Base-by-base conservation (phyloP, 2,329 filamentous ascomycete genomes). In the Talaromyces atroroseus region DNA sequence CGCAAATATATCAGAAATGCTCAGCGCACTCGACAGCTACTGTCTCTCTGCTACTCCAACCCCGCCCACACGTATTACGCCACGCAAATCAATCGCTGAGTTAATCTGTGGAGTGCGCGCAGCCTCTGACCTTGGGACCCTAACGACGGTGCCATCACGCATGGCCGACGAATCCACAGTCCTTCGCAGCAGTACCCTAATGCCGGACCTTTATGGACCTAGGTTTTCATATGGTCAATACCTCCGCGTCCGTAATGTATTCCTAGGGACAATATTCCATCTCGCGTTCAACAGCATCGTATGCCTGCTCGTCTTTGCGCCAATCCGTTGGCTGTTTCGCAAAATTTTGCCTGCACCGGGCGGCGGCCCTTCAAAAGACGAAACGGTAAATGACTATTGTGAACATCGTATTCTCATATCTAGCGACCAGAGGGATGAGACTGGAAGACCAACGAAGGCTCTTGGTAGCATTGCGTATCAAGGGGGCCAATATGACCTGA, bases 201-300 rank as follows among this genome's bases (percentile, higher is more conserved):
- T 81, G 58, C 78, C 78, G 11, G 74, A 76, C n/a, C 73, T 79
- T 40, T 86, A 86, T 63, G 83, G 82, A 0, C 74, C 76, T 1
- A 75, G 76, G 11, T 86, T 87, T 72, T 73, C 76, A 56, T 82
- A 84, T 66, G 76, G 74, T 49, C 79, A 83, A 61, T 84, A 81
- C 63, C 75, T 80, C 66, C 76, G 75, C 23, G 79, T 80, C 4
- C 75, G 76, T 21, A 81, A 77, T 54, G 62, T 72, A 0, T 57
- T 84, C 20, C 63, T 72, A 4, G 83, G 78, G 2, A 60, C 78
- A 2, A 58, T 76, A 1, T 64, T 83, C 11, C 81, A 84, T 61
- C 60, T 80, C 18, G 74, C 70, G 3, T 62, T 84, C 44, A 66
- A 72, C 0, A 58, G 81, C 21, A 72, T 73, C 1, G 60, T 80